Conservation (phyloP, 1,284 basidiomycete species). For the Tetrapyrgos nigripes region DNA sequence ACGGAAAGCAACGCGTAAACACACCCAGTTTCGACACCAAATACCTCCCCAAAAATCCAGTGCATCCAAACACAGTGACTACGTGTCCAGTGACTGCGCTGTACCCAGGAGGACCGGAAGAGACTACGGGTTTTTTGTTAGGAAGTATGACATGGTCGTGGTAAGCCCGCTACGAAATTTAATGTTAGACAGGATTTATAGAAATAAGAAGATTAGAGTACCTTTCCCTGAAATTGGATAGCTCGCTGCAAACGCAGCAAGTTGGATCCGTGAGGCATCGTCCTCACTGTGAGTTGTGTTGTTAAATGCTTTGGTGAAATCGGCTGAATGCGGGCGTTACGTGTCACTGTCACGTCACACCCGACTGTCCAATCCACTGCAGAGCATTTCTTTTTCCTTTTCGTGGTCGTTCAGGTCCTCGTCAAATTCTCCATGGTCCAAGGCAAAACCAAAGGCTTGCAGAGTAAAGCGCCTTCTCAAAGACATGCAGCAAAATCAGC, state of each 20-base stretch:
- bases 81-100: slow-evolving; percentile 89
- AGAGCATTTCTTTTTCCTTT: too few species aligned
- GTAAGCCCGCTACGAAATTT: slow-evolving; percentile 62
- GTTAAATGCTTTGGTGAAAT: too few species aligned
- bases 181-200: slow-evolving; percentile 5
- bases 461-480: slow-evolving; percentile 54
- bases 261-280: slow-evolving; percentile 54
- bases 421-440: slow-evolving; percentile 44
- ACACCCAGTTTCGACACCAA: slow-evolving; percentile 90
- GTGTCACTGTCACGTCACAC: slow-evolving; percentile 1
- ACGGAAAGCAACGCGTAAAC: slow-evolving; percentile 30
- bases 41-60: slow-evolving; percentile 95
- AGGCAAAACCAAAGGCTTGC: slow-evolving; percentile 75
- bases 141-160: slow-evolving; percentile 74
- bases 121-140: slow-evolving; percentile 69
- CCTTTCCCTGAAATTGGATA: slow-evolving; percentile 49
- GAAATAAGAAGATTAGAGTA: slow-evolving; percentile 23
- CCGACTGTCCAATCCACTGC: not conserved
- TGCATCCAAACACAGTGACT: slow-evolving; percentile 97
- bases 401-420: not conserved
- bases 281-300: slow-evolving; percentile 20
- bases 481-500: slow-evolving; percentile 68
- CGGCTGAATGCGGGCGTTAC: slow-evolving; percentile 45
- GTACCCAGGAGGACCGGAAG: slow-evolving; percentile 83
- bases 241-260: slow-evolving; percentile 60